Evolutionary conservation across 2,329 filamentous ascomycete species (phyloP).

Genomic region (Cytospora chrysosperma): DNA sequence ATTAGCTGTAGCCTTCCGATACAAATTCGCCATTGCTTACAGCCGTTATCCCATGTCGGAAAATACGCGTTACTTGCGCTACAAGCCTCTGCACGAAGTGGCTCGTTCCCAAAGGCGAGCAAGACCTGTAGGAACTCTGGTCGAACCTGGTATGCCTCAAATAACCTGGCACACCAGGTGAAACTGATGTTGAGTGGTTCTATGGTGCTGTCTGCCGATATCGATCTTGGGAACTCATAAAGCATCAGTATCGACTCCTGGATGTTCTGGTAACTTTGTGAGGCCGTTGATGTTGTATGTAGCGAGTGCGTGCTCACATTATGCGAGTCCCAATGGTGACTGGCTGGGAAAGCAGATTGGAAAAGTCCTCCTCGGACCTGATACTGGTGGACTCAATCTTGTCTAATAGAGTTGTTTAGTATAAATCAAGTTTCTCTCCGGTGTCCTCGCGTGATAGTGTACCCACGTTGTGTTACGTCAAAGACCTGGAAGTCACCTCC

Average conservation of each 20-base stretch:
- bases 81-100: constrained; percentile 21
- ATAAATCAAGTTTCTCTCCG: background rate
- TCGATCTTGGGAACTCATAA: constrained; percentile 1
- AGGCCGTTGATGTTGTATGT: background rate
- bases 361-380: background rate
- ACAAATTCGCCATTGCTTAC: background rate
- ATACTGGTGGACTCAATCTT: background rate
- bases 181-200: constrained; percentile 13
- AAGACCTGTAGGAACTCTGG: constrained; percentile 17
- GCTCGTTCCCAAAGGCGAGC: constrained; percentile 22
- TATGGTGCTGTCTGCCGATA: constrained; percentile 18
- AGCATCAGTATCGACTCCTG: background rate
- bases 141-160: constrained; percentile 10
- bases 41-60: background rate
- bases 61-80: constrained; percentile 18
- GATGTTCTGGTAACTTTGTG: background rate
- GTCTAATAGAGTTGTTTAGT: background rate
- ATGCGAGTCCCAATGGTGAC: constrained; percentile 6
- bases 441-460: background rate
- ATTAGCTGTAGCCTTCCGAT: too few relatives aligned
- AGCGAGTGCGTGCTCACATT: constrained; percentile 6
- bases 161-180: constrained; percentile 4
- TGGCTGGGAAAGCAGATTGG: background rate
- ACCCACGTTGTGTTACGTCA: constrained; percentile 10
- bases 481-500: constrained; percentile 11